phyloP scores from a whole-genome alignment of 441 rosid species.

The Eutrema salsugineum region DNA sequence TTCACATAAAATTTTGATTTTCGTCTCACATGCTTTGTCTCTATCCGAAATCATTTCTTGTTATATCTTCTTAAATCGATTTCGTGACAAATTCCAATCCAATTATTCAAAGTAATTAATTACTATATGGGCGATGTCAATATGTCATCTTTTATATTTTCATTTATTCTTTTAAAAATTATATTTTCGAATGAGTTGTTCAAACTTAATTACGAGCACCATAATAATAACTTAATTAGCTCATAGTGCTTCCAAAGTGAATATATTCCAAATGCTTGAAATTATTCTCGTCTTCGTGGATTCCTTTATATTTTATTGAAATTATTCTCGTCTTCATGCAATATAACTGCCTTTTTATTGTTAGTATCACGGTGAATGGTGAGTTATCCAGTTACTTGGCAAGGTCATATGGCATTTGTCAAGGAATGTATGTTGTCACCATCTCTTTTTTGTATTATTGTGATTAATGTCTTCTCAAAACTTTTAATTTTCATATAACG shows the following conservation, averaged over 20 bases:
- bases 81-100: slow-evolving; percentile 11
- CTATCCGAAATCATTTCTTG: not conserved
- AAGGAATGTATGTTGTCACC: not conserved
- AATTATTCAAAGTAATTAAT: not conserved
- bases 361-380: not conserved
- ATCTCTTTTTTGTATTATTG: not conserved
- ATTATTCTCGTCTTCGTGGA: not conserved
- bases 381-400: not conserved
- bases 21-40: slow-evolving; percentile 13
- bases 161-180: not conserved
- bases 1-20: slow-evolving; percentile 2
- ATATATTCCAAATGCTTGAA: not conserved
- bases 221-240: not conserved
- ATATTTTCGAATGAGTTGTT: not conserved
- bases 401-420: not conserved
- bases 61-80: slow-evolving; percentile 3
- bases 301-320: not conserved
- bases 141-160: not conserved
- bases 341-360: not conserved
- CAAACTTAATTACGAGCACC: not conserved
- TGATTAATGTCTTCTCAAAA: not conserved
- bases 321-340: not conserved
- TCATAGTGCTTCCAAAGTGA: not conserved
- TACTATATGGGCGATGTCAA: not conserved
- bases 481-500: not conserved